Evolutionary conservation across 2,329 filamentous ascomycete genomes (phyloP).

Genomic region (Ceratocystis harringtonii): DNA sequence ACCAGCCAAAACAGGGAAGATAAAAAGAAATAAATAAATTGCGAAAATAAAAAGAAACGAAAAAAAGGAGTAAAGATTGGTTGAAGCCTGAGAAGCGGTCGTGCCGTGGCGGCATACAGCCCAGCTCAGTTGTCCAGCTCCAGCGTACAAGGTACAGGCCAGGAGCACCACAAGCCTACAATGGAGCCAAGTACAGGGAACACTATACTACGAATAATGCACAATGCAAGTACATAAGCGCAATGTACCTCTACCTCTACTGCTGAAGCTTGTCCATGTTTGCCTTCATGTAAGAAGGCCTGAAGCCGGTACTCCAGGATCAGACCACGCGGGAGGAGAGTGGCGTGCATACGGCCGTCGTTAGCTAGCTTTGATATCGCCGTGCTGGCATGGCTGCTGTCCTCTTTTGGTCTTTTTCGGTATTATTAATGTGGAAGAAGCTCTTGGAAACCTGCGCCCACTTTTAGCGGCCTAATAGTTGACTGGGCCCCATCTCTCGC

Average conservation of each 20-base stretch:
- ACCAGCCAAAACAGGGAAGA: not conserved
- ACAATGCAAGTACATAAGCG: not conserved
- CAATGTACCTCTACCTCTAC: too few relatives aligned
- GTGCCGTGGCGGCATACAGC: not conserved
- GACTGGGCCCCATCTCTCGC: too few relatives aligned
- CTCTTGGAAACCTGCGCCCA: too few relatives aligned
- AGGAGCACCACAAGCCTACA: not conserved
- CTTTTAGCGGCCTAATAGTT: too few relatives aligned
- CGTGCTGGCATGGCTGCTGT: too few relatives aligned
- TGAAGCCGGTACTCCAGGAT: not conserved
- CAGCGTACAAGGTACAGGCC: not conserved
- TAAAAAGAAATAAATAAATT: not conserved
- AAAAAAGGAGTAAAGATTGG: slow-evolving; percentile 1
- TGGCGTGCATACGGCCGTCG: not conserved
- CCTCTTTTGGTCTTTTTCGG: too few relatives aligned
- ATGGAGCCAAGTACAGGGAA: not conserved
- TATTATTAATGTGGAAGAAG: too few relatives aligned
- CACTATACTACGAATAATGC: not conserved
- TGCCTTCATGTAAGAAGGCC: not conserved
- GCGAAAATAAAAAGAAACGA: not conserved
- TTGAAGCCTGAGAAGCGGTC: not conserved
- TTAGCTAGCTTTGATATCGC: too few relatives aligned
- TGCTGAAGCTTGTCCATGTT: not conserved
- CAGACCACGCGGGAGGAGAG: not conserved
- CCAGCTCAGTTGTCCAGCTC: too few relatives aligned